Conservation (phyloP, 805 yeast species). For the Yarrowia porcina region DNA sequence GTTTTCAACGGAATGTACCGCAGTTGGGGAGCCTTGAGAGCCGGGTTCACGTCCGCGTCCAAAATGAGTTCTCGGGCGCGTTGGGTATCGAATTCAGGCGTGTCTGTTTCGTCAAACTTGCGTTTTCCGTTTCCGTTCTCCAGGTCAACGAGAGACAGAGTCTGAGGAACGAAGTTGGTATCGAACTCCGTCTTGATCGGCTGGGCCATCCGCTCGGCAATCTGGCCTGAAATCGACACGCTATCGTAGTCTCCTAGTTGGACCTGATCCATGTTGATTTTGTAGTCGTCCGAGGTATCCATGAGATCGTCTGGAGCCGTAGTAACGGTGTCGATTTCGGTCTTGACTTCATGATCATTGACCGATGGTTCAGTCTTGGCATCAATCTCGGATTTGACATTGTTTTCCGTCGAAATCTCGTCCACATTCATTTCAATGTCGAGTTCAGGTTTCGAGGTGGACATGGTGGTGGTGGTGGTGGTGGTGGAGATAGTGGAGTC, state of each 20-base stretch:
- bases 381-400: too few species aligned
- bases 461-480: too few species aligned
- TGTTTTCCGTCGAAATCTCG: too few species aligned
- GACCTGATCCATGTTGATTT: conserved; percentile 24
- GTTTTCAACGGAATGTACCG: conserved; percentile 75
- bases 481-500: too few species aligned
- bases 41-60: conserved; percentile 1
- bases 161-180: conserved; percentile 20
- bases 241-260: conserved; percentile 21
- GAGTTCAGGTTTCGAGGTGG: too few species aligned
- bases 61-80: conserved; percentile 19
- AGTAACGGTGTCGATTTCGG: background rate
- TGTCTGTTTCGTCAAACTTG: conserved; percentile 11
- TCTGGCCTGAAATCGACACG: conserved; percentile 19
- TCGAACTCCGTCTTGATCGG: conserved; percentile 21
- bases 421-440: too few species aligned
- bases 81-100: conserved; percentile 4
- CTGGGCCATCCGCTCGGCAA: conserved; percentile 11
- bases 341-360: too few species aligned
- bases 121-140: conserved; percentile 31
- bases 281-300: conserved; percentile 23
- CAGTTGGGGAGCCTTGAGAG: conserved; percentile 50
- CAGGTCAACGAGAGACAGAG: conserved; percentile 14
- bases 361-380: too few species aligned
- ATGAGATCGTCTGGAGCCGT: background rate